Evolutionary conservation across 495 filamentous ascomycete species (phyloP), one percentile per base, ranked within the genome.

Genomic region (Xylaria nigripes): DNA sequence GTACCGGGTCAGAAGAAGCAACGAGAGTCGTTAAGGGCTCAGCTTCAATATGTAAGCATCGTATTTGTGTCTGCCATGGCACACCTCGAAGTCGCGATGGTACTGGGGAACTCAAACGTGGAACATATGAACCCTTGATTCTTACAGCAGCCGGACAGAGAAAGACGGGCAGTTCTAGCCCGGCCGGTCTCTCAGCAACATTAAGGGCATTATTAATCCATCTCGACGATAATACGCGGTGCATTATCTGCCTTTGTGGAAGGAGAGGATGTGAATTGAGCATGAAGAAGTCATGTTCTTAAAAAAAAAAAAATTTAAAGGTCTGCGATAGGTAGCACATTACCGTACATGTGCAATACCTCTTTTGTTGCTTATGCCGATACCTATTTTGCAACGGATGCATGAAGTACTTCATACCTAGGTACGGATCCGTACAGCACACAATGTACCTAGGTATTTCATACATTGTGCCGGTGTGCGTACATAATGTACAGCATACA

Each of bases 221-320:
- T 71, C 67, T 63, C 19, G 66, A 64, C 48, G 71, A 66, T 56
- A 73, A 67, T 56, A 67, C 72, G 50, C 74, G 74, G 65, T 75
- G 73, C 74, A 77, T 76, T 68, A 57, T 51, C 24, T 40, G 36
- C 44, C 54, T 46, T 45, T 40, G 45, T 18, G 34, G 53, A 19
- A 57, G 34, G 43, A 45, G 27, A 30, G 15, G 15, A 5, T 2
- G 32, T 8, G 8, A 45, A 23, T 45, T 19, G 43, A 45, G 1
- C 23, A 45, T 45, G 43, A 13, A 15, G 23, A 25, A 12, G 2
- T 36, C 10, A 36, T 10, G 27, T 10, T 30, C 27, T 30, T 30
- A 10, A 44, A 44, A 44, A 44, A 44, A 44, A 21, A 3, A 16
- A 16, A 44, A 21, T 21, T 2, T 16, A 21, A 45, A n/a, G n/a